Evolutionary conservation across 1,284 basidiomycete genomes (phyloP).

Genomic region (Apiotrichum montevideense): DNA sequence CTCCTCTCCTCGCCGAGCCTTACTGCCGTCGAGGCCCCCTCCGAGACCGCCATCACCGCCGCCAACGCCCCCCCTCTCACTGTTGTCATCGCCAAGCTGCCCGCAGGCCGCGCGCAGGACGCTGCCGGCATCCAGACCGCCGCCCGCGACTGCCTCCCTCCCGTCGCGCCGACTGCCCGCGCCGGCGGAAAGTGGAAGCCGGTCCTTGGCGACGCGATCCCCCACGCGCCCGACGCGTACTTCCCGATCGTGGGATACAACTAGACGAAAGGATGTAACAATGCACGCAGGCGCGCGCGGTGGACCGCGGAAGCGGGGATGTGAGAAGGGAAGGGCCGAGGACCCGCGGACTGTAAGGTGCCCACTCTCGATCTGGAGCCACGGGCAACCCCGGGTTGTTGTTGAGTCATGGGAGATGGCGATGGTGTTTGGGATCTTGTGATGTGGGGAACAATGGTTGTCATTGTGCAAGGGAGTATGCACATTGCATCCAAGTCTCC

Average conservation of each 20-base stretch:
- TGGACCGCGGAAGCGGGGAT: too few species aligned
- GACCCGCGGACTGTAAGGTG: too few species aligned
- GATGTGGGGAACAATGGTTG: too few species aligned
- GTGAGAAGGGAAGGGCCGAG: too few species aligned
- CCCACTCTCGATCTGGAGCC: too few species aligned
- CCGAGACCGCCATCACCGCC: constrained; percentile 39
- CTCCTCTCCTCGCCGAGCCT: constrained; percentile 75
- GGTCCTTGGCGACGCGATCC: constrained; percentile 60
- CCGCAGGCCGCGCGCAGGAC: constrained; percentile 53
- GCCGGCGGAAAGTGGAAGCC: constrained; percentile 60
- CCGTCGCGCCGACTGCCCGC: constrained; percentile 55
- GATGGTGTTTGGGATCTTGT: too few species aligned
- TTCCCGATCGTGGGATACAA: constrained; percentile 79
- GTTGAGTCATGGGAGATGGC: too few species aligned
- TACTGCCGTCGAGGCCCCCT: constrained; percentile 65
- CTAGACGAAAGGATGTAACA: constrained; percentile 46
- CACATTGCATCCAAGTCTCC: too few species aligned
- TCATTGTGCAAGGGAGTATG: too few species aligned
- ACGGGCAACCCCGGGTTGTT: too few species aligned
- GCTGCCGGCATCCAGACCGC: constrained; percentile 57
- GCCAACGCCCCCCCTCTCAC: constrained; percentile 48
- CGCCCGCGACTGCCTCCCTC: constrained; percentile 59
- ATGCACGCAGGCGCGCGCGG: neutral
- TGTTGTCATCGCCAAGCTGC: constrained; percentile 64
- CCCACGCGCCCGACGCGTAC: constrained; percentile 68